phyloP scores from a whole-genome alignment of 2,329 filamentous ascomycete genomes.

The Talaromyces sp. region DNA sequence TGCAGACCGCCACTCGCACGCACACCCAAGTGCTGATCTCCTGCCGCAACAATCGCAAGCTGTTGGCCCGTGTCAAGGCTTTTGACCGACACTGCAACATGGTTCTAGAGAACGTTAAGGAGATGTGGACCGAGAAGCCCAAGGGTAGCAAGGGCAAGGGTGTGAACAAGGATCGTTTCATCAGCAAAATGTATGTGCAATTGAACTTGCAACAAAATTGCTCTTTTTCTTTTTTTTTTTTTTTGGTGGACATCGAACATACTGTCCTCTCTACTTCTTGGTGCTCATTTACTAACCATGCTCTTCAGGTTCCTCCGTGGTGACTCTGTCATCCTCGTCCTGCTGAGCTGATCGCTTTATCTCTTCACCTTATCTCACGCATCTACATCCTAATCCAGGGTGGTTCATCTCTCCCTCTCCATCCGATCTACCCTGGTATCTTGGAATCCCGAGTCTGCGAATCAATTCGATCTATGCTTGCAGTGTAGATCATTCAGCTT shows the following conservation, averaged over 20 bases:
- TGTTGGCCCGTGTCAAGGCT: slow-evolving; percentile 94
- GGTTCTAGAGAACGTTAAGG: slow-evolving; percentile 95
- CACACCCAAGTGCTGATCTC: slow-evolving; percentile 97
- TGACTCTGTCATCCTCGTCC: slow-evolving; percentile 83
- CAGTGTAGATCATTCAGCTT: slow-evolving; percentile 11
- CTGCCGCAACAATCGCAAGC: slow-evolving; percentile 96
- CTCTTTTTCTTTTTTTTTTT: not conserved
- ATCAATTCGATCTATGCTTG: slow-evolving; percentile 18
- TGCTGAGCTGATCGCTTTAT: slow-evolving; percentile 66
- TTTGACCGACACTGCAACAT: slow-evolving; percentile 99
- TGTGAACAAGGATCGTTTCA: slow-evolving; percentile 97
- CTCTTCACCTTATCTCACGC: slow-evolving; percentile 13
- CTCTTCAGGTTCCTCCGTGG: slow-evolving; percentile 74
- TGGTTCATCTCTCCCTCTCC: slow-evolving; percentile 10
- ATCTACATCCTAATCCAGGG: slow-evolving; percentile 13
- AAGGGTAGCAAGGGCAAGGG: slow-evolving; percentile 86
- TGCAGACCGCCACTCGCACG: slow-evolving; percentile 92
- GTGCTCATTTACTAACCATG: not conserved
- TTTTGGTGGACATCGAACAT: not conserved
- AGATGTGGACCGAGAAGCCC: slow-evolving; percentile 99
- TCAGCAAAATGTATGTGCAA: slow-evolving; percentile 84
- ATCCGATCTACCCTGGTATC: slow-evolving; percentile 12
- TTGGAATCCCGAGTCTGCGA: slow-evolving; percentile 12
- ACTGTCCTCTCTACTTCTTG: not conserved
- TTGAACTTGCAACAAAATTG: not conserved